Conservation (phyloP, 257 asterid species). For the Ilex asprella region DNA sequence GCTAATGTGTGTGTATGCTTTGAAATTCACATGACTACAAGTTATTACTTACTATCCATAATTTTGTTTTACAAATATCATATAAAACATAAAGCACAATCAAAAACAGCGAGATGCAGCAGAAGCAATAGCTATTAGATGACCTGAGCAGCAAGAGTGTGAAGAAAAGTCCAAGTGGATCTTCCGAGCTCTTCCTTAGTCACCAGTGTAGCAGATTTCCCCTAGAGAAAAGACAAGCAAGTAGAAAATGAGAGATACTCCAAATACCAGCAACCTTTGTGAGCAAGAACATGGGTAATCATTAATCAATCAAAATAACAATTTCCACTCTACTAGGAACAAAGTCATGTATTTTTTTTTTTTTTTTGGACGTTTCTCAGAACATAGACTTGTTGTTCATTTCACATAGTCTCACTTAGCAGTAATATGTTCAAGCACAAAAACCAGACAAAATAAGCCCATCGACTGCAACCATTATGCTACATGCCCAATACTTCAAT, state of each 20-base stretch:
- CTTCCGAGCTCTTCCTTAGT: constrained; percentile 91
- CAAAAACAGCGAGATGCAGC: background rate
- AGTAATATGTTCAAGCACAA: too few species aligned
- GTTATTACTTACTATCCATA: too few species aligned
- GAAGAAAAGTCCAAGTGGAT: constrained; percentile 95
- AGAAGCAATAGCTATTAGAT: background rate
- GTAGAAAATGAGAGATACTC: background rate
- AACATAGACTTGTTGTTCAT: too few species aligned
- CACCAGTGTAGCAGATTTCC: constrained; percentile 46
- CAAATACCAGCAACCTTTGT: background rate
- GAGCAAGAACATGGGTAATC: background rate
- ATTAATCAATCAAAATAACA: background rate
- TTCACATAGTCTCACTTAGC: too few species aligned
- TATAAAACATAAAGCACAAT: background rate
- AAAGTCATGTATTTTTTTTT: background rate
- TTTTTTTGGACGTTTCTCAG: too few species aligned
- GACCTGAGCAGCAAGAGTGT: constrained; percentile 97
- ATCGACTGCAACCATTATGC: too few species aligned
- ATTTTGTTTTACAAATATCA: background rate
- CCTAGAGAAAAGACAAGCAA: constrained; percentile 27
- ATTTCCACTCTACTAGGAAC: background rate
- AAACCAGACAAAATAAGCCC: too few species aligned
- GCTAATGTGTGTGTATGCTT: too few species aligned
- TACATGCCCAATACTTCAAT: background rate
- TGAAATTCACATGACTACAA: too few species aligned